Base-by-base conservation (phyloP, 129 eudicot genomes). In the Helichrysum umbraculigerum region DNA sequence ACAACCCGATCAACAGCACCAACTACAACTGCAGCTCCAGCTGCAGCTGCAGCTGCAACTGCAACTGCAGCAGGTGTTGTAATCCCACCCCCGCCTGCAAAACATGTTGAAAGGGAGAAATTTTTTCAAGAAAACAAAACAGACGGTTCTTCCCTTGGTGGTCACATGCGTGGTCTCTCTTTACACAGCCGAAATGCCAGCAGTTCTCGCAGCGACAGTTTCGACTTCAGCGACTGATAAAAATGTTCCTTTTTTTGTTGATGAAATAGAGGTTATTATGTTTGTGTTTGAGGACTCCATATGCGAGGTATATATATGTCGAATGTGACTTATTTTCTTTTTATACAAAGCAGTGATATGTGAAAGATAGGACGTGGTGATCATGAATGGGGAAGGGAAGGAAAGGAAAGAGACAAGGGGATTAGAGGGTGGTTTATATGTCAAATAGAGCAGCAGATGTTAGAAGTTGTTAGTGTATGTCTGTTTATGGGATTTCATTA, bases 51-150 rank as follows among this genome's bases (percentile, higher is more conserved):
- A 17, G 0, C 17, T 17, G 29, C 51, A 66, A 19, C 16, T 34
- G 52, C 25, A 32, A 34, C 71, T 17, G 71, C 20, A 30, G 69
- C 10, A 64, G 69, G 17, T 66, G 71, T 20, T 7, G 47, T 39
- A 51, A 88, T 94, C 71, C 99, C 99, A 28, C 99, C 99, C 4
- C 99, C 99, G 4, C 99, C 96, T 32, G 90, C 97, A 62, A 94
- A 94, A 81, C 99, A 89, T 57, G 83, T 83, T 41, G 99, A 94
- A 84, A 76, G 99, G 66, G 96, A 94, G 86, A 94, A 76, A 75
- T 94, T 89, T 80, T 94, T 94, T 70, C 91, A 89, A 86, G 97
- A 87, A 66, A 88, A 91, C 66, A 88, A 82, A 81, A 50, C 66
- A 5, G 97, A 91, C 71, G 93, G 85, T 11, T 61, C 89, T 65